phyloP scores from a whole-genome alignment of 495 filamentous ascomycete genomes.

The Aspergillus wentii region DNA sequence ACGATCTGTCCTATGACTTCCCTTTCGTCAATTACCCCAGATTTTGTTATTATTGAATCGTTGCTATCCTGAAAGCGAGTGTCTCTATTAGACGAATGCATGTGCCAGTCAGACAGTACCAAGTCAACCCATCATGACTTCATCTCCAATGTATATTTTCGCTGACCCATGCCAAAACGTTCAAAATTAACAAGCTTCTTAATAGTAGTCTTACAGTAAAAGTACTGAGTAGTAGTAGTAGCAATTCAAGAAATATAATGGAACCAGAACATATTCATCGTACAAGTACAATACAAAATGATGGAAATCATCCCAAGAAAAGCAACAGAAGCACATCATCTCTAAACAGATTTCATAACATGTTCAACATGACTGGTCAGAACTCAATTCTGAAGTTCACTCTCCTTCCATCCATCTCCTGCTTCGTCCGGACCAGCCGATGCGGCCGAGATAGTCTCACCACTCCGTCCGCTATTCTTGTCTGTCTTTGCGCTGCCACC shows the following conservation, averaged over 20 bases:
- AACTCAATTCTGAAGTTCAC: conserved; percentile 43
- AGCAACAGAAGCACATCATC: conserved; percentile 2
- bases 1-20: too few relatives aligned
- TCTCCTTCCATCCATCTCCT: conserved; percentile 46
- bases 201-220: too few relatives aligned
- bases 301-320: conserved; percentile 3
- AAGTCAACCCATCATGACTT: not conserved
- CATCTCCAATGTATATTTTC: too few relatives aligned
- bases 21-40: not conserved
- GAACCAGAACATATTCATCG: too few relatives aligned
- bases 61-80: too few relatives aligned
- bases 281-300: not conserved
- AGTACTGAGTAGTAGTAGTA: too few relatives aligned
- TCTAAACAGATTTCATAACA: too few relatives aligned
- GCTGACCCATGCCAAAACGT: too few relatives aligned
- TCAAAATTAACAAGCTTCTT: too few relatives aligned
- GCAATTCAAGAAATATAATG: too few relatives aligned
- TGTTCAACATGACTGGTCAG: not conserved
- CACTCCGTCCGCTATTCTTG: conserved; percentile 35
- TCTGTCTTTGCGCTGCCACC: conserved; percentile 30
- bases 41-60: conserved; percentile 6
- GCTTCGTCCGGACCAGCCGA: conserved; percentile 35
- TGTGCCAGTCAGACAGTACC: too few relatives aligned
- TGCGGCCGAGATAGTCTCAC: conserved; percentile 38
- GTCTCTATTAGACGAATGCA: too few relatives aligned